Percentiles rank a stretch among this genome's conserved stretches.
Evolutionary conservation across 2,329 filamentous ascomycete genomes (phyloP).

Genomic region (Juglanconis juglandina): DNA sequence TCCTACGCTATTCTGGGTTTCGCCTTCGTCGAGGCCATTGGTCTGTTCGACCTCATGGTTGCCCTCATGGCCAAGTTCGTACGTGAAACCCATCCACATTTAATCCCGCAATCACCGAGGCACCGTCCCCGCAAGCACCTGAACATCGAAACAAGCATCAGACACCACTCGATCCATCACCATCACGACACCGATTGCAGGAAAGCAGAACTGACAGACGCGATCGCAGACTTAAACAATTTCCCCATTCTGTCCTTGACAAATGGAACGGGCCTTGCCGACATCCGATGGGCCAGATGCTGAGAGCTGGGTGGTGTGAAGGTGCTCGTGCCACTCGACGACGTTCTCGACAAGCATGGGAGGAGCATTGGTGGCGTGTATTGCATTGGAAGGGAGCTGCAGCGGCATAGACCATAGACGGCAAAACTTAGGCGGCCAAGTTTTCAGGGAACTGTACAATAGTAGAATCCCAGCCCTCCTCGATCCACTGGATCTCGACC

Average conservation of each 20-base stretch:
- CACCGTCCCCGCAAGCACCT: not conserved
- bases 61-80: slow-evolving; percentile 91
- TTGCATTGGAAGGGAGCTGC: slow-evolving; percentile 17
- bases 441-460: slow-evolving; percentile 20
- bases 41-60: slow-evolving; percentile 88
- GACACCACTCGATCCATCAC: not conserved
- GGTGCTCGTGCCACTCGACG: slow-evolving; percentile 15
- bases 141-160: not conserved
- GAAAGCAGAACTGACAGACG: not conserved
- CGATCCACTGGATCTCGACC: slow-evolving; percentile 17
- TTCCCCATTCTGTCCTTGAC: slow-evolving; percentile 13
- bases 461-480: slow-evolving; percentile 20
- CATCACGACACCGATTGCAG: not conserved
- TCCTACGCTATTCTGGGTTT: slow-evolving; percentile 94
- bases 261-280: slow-evolving; percentile 17
- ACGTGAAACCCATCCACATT: slow-evolving; percentile 35
- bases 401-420: slow-evolving; percentile 21
- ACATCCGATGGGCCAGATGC: slow-evolving; percentile 15
- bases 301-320: slow-evolving; percentile 6
- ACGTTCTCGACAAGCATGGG: slow-evolving; percentile 17
- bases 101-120: slow-evolving; percentile 1
- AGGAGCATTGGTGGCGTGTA: slow-evolving; percentile 18
- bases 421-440: slow-evolving; percentile 16
- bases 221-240: slow-evolving; percentile 18
- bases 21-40: slow-evolving; percentile 90